A percentile compares a stretch with the other conserved stretches of the same genome.
Conservation (phyloP, 805 yeast genomes). For the Hanseniaspora lindneri region DNA sequence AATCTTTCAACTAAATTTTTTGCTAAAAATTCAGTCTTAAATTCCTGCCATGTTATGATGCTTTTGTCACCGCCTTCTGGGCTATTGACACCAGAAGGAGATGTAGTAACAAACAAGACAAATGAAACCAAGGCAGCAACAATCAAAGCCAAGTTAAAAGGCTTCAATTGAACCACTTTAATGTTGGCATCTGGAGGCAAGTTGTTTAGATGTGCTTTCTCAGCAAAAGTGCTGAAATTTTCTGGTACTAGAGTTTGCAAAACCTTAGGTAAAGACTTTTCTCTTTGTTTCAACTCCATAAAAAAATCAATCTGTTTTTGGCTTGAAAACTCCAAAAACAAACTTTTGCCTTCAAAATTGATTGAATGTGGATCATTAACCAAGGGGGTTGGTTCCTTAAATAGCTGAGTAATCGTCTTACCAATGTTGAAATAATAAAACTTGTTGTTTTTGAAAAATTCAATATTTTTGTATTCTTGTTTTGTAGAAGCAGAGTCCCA, state of each 20-base stretch:
- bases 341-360: background rate
- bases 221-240: background rate
- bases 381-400: background rate
- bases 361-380: background rate
- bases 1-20: slow-evolving; percentile 66
- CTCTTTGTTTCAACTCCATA: background rate
- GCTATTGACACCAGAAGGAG: slow-evolving; percentile 17
- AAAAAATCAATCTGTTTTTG: background rate
- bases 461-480: background rate
- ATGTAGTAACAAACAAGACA: slow-evolving; percentile 26
- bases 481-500: background rate
- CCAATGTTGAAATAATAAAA: background rate
- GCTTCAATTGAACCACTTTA: slow-evolving; percentile 15
- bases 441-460: background rate
- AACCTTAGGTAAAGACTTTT: background rate
- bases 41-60: slow-evolving; percentile 86
- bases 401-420: background rate
- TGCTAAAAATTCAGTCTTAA: slow-evolving; percentile 59
- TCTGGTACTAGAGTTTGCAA: background rate
- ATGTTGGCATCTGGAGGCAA: slow-evolving; percentile 29
- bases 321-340: background rate
- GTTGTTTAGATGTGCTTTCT: slow-evolving; percentile 14
- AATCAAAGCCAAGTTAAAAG: background rate
- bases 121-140: slow-evolving; percentile 26
- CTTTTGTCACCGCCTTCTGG: slow-evolving; percentile 28